These are phyloP conservation scores for Arachis stenosperma DNA, from an alignment of 306 rosid species.

Conservation along the genomic window DNA sequence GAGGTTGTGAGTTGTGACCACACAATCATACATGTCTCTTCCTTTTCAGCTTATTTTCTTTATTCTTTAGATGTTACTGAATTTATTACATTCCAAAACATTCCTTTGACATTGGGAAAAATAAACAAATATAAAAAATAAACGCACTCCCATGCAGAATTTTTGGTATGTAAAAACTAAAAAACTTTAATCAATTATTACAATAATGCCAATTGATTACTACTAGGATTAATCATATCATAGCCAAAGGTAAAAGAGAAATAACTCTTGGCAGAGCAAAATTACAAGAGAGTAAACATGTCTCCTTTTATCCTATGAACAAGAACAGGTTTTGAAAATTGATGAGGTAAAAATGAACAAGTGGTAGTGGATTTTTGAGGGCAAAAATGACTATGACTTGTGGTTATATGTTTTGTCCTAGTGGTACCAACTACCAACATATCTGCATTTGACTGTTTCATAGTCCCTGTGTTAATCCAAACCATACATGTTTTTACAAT, in stretches of 20 bases:
- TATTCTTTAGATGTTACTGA: constrained; percentile 15
- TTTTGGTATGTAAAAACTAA: constrained; percentile 26
- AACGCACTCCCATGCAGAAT: constrained; percentile 9
- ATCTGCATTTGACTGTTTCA: constrained; percentile 6
- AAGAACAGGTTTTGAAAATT: not conserved
- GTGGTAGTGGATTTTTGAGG: constrained; percentile 26
- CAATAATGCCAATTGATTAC: constrained; percentile 25
- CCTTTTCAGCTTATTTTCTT: constrained; percentile 33
- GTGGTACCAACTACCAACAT: constrained; percentile 27
- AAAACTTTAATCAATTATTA: constrained; percentile 15
- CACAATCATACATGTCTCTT: constrained; percentile 30
- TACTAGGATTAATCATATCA: constrained; percentile 5
- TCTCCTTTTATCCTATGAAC: not conserved
- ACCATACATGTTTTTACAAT: not conserved
- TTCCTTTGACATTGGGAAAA: constrained; percentile 42
- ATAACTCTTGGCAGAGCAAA: not conserved
- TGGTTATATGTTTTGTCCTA: constrained; percentile 32
- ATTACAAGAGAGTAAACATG: not conserved
- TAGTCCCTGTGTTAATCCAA: not conserved
- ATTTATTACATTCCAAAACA: constrained; percentile 39
- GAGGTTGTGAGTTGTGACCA: not conserved
- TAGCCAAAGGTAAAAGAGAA: not conserved
- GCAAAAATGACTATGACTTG: constrained; percentile 35
- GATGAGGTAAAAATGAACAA: not conserved
- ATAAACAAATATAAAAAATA: not conserved